A percentile compares a stretch with the other conserved stretches of the same genome.
Evolutionary conservation across 345 rosid genomes (phyloP).

Genomic region (Syzygium grande): DNA sequence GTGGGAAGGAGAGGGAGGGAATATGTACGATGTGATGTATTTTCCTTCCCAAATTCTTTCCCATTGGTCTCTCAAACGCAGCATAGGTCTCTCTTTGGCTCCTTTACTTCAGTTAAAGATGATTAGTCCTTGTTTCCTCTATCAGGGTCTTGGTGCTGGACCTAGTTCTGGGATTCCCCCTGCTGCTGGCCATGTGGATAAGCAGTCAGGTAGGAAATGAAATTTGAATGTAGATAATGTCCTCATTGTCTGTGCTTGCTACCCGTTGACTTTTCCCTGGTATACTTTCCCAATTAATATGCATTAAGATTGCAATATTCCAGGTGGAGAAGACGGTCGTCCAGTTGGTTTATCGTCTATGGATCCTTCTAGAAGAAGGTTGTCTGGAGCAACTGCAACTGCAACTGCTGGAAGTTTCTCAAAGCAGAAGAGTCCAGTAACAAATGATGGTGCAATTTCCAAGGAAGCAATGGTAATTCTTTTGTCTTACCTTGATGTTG

Average conservation of each 20-base stretch:
- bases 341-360: conserved; percentile 34
- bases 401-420: conserved; percentile 48
- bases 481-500: neutral
- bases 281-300: neutral
- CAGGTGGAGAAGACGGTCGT: conserved; percentile 62
- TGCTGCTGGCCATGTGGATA: conserved; percentile 36
- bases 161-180: conserved; percentile 64
- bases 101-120: neutral
- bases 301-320: neutral
- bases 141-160: conserved; percentile 63
- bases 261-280: too few relatives aligned
- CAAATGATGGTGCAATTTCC: conserved; percentile 36
- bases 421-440: conserved; percentile 56
- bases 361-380: conserved; percentile 66
- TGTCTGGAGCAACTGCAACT: conserved; percentile 50
- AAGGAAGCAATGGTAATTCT: conserved; percentile 53
- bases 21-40: neutral
- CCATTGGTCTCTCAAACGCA: neutral
- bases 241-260: neutral
- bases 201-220: conserved; percentile 47
- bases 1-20: neutral
- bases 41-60: neutral
- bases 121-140: conserved; percentile 5
- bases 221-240: neutral
- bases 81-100: neutral